These are phyloP conservation scores for Monosporozyma yasuniensis DNA, from an alignment of 805 yeast genomes.

Conservation along the genomic window DNA sequence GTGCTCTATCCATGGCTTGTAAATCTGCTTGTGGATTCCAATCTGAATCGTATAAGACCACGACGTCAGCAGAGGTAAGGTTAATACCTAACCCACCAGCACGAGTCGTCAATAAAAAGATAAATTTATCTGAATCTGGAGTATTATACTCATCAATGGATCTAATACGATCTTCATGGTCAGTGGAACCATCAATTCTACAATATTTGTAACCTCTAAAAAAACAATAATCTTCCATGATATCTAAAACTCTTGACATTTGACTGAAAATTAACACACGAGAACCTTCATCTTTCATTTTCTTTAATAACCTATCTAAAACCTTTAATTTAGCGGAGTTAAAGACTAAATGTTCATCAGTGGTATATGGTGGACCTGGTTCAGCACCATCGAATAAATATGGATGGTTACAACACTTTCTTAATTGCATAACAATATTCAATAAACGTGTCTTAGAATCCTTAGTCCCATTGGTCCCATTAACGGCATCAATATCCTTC, in stretches of 20 bases:
- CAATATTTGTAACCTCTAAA: slow-evolving; percentile 64
- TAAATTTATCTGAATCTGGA: slow-evolving; percentile 63
- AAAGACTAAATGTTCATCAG: slow-evolving; percentile 72
- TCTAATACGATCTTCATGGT: slow-evolving; percentile 63
- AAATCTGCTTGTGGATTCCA: slow-evolving; percentile 89
- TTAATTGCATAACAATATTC: slow-evolving; percentile 75
- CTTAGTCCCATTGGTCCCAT: slow-evolving; percentile 64
- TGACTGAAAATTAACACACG: slow-evolving; percentile 74
- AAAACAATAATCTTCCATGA: slow-evolving; percentile 67
- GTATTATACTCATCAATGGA: slow-evolving; percentile 73
- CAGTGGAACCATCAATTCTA: slow-evolving; percentile 79
- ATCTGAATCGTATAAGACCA: slow-evolving; percentile 67
- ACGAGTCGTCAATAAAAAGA: slow-evolving; percentile 69
- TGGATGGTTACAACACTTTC: slow-evolving; percentile 83
- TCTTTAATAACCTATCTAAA: slow-evolving; percentile 55
- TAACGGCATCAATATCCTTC: slow-evolving; percentile 76
- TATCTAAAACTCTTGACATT: slow-evolving; percentile 76
- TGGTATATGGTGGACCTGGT: slow-evolving; percentile 82
- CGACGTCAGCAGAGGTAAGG: slow-evolving; percentile 69
- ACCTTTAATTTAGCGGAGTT: slow-evolving; percentile 67
- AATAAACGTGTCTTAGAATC: slow-evolving; percentile 69
- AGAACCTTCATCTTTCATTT: slow-evolving; percentile 59
- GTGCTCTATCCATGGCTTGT: slow-evolving; percentile 87
- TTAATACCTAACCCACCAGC: slow-evolving; percentile 89
- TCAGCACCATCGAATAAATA: slow-evolving; percentile 81